phyloP scores from a whole-genome alignment of 306 rosid genomes.

The Malus sieversii region DNA sequence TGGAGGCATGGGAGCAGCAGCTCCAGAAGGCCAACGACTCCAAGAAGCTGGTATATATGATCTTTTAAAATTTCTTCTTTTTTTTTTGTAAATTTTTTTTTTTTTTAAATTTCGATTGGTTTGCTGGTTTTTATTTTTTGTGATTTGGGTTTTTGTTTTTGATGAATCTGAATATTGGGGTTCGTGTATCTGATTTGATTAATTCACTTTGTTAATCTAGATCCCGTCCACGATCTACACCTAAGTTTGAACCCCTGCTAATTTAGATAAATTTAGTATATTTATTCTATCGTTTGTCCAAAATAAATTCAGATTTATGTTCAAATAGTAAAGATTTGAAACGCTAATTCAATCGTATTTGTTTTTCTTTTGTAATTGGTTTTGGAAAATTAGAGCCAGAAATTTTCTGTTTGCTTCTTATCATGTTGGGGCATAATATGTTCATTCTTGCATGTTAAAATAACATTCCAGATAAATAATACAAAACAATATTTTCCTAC shows the following conservation, averaged over 20 bases:
- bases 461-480: too few relatives aligned
- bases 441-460: too few relatives aligned
- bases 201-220: background rate
- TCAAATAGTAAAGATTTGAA: background rate
- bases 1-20: constrained; percentile 55
- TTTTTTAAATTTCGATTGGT: background rate
- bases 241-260: too few relatives aligned
- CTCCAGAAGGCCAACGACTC: constrained; percentile 56
- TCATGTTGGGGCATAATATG: background rate
- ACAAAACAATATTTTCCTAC: too few relatives aligned
- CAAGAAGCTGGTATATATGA: constrained; percentile 44
- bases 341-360: background rate
- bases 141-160: background rate
- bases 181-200: constrained; percentile 2
- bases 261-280: too few relatives aligned
- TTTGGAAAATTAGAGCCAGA: background rate
- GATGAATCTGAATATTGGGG: constrained; percentile 10
- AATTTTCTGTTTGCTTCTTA: background rate
- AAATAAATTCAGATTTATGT: background rate
- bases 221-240: background rate
- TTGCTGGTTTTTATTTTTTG: background rate
- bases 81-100: background rate
- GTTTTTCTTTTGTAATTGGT: background rate
- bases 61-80: background rate
- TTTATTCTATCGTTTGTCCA: too few relatives aligned